Evolutionary conservation across 129 eudicot genomes (phyloP), one percentile per base, ranked within the genome.

Genomic region (Silybum marianum): DNA sequence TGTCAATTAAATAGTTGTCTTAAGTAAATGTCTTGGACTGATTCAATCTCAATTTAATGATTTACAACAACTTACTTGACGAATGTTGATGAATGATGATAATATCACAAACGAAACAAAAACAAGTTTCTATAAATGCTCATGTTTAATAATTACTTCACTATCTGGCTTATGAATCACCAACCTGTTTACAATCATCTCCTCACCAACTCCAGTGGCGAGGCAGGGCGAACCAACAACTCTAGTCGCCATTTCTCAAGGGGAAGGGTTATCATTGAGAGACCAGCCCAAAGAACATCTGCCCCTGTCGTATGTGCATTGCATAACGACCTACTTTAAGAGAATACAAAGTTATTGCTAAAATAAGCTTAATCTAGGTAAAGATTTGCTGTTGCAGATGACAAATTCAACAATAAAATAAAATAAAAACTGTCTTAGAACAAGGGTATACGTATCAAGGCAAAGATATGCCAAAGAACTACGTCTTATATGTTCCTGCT

Each of bases 261-360:
- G 46, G 97, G 97, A 60, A 89, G 92, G 39, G 97, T 89, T 70
- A 91, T 74, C 93, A 89, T 89, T 8, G 92, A 92, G 19, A 91
- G 77, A 78, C 97, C 92, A 69, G 92, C 97, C 97, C 93, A 91
- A 58, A 89, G 90, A 86, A 91, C 85, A 84, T 91, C 88, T n/a
- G 97, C 89, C 9, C 93, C 93, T 16, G 90, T 91, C 2, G 97
- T 91, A 78, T 91, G 97, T 23, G 92, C 93, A 86, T 91, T 89
- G 85, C 92, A 91, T 30, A 91, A 83, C 7, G 93, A 90, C 84
- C 97, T 91, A 72, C 30, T 26, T 76, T 16, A 65, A 40, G 0
- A 12, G 77, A 73, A 69, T 48, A 39, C 46, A 85, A 19, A 14
- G 24, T 62, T n/a, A 19, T 7, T n/a, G 10, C 24, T 10, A 19